Evolutionary conservation across 441 rosid genomes (phyloP).

Genomic region (Erodium moschatum): DNA sequence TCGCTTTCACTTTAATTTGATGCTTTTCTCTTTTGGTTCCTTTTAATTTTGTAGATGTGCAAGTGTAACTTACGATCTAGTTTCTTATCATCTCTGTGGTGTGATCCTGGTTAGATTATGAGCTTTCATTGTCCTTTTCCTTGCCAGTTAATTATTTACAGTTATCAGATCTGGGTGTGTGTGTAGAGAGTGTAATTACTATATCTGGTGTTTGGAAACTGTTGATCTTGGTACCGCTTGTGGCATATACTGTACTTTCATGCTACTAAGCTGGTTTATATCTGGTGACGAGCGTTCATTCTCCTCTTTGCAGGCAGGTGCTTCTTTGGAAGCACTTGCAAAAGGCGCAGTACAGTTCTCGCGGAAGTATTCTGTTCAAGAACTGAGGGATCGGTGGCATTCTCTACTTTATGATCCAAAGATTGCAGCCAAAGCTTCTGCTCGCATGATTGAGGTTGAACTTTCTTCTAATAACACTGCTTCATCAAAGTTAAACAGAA

Average conservation of each 20-base stretch:
- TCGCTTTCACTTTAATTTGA: background rate
- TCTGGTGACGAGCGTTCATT: slow-evolving; percentile 3
- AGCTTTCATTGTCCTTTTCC: background rate
- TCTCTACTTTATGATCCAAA: slow-evolving; percentile 47
- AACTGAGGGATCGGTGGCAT: slow-evolving; percentile 48
- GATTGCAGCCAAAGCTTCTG: slow-evolving; percentile 40
- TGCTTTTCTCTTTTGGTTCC: background rate
- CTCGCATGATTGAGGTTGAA: slow-evolving; percentile 33
- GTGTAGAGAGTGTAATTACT: background rate
- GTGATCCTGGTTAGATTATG: background rate
- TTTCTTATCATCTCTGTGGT: background rate
- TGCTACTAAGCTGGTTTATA: background rate
- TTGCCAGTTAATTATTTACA: background rate
- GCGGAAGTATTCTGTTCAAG: slow-evolving; percentile 34
- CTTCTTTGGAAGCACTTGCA: slow-evolving; percentile 54
- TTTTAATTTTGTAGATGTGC: background rate
- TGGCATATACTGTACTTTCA: background rate
- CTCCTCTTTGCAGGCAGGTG: slow-evolving; percentile 35
- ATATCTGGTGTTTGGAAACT: background rate
- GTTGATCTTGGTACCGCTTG: background rate
- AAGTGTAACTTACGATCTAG: background rate
- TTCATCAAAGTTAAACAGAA: slow-evolving; percentile 18
- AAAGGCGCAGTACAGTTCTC: slow-evolving; percentile 54
- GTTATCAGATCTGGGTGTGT: background rate
- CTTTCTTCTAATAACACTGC: slow-evolving; percentile 16